phyloP scores from a whole-genome alignment of 164 flowering plant species.

The Stephania cephalantha region DNA sequence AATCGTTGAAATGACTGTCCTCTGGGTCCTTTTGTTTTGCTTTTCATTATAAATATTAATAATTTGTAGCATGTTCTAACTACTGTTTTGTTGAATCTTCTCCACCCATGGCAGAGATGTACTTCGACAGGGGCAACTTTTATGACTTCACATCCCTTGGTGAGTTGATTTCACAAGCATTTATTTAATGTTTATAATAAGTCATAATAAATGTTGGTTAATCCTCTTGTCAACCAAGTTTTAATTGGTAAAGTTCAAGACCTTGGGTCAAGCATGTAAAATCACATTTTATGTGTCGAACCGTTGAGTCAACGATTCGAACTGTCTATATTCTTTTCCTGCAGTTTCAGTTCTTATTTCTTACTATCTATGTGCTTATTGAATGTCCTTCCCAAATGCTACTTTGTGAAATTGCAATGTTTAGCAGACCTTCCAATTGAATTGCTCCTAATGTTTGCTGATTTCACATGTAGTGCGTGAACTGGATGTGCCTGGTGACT shows the following conservation, averaged over 20 bases:
- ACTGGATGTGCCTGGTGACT: slow-evolving; percentile 94
- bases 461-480: slow-evolving; percentile 66
- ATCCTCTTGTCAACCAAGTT: background rate
- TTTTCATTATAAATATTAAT: background rate
- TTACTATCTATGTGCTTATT: background rate
- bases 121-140: slow-evolving; percentile 85
- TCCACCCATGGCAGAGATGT: slow-evolving; percentile 69
- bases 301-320: background rate
- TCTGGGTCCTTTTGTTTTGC: background rate
- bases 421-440: background rate
- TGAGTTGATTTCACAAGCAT: slow-evolving; percentile 27
- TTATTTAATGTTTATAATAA: background rate
- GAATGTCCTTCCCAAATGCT: background rate
- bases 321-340: background rate
- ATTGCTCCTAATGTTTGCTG: slow-evolving; percentile 7
- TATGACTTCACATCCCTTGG: slow-evolving; percentile 98
- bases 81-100: background rate
- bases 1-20: background rate
- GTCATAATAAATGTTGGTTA: background rate
- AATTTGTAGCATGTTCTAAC: background rate
- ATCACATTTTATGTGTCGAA: background rate
- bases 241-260: too few species aligned
- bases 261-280: background rate
- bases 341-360: background rate
- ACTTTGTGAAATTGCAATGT: background rate